Percentiles rank a stretch among this genome's conserved stretches.
Conservation (phyloP, 805 yeast species). For the Candida stauntonica region DNA sequence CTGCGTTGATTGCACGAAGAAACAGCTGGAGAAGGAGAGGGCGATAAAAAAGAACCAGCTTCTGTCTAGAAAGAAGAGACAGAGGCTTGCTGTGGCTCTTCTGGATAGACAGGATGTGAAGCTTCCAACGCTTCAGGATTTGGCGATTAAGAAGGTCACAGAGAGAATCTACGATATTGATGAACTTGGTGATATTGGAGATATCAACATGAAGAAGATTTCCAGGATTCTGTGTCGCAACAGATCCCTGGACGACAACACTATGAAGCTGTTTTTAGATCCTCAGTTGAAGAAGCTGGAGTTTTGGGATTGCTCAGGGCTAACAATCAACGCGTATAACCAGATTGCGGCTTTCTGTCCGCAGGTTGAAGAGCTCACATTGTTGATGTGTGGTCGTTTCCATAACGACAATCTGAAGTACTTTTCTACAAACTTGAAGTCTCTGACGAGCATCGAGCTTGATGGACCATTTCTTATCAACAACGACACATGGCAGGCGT, state of each 20-base stretch:
- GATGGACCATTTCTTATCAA: slow-evolving; percentile 90
- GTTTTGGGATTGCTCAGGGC: slow-evolving; percentile 90
- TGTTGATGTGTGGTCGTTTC: slow-evolving; percentile 91
- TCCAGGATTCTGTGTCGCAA: slow-evolving; percentile 76
- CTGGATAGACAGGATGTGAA: slow-evolving; percentile 62
- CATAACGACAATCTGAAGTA: slow-evolving; percentile 72
- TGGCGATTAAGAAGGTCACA: slow-evolving; percentile 68
- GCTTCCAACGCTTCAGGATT: slow-evolving; percentile 73
- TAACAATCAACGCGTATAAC: slow-evolving; percentile 59
- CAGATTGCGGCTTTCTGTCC: slow-evolving; percentile 80
- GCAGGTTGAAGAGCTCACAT: slow-evolving; percentile 53
- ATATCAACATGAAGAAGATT: slow-evolving; percentile 62
- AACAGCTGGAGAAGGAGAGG: slow-evolving; percentile 38
- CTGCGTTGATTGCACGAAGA: slow-evolving; percentile 58
- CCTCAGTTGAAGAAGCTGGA: slow-evolving; percentile 53
- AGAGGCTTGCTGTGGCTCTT: slow-evolving; percentile 78
- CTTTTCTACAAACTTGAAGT: slow-evolving; percentile 51
- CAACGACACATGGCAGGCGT: slow-evolving; percentile 71
- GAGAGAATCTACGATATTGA: slow-evolving; percentile 70
- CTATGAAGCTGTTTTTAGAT: slow-evolving; percentile 69
- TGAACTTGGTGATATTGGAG: slow-evolving; percentile 82
- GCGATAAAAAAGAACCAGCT: slow-evolving; percentile 47
- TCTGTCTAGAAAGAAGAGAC: slow-evolving; percentile 67
- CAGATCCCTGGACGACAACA: slow-evolving; percentile 68
- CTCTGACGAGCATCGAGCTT: slow-evolving; percentile 52